Base-by-base conservation (phyloP, 2,329 filamentous ascomycete genomes). In the Xylaria hypoxylon region DNA sequence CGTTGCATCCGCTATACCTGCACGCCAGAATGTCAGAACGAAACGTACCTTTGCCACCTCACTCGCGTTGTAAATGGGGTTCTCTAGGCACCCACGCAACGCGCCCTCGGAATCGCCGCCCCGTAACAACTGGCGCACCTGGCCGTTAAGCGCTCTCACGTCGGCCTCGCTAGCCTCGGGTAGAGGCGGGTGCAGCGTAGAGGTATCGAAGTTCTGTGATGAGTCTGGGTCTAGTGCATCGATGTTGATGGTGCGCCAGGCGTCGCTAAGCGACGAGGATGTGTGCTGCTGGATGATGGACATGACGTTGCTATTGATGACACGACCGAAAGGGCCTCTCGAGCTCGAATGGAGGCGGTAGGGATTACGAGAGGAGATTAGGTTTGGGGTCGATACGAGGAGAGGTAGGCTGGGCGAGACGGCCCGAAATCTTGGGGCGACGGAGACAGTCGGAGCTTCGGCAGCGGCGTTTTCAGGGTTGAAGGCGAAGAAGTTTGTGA, bases 151-250 rank as follows among this genome's bases (percentile, higher is more conserved):
- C 69, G 87, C 88, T 72, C 94, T 92, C 51, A 94, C 92, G 73
- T 96, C 93, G 74, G 88, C 84, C 74, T 95, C 92, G 73, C 87
- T 89, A 68, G 92, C 87, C 73, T 94, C 90, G 71, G 91, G 86
- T 67, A 89, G 89, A 48, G 91, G 87, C 40, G 94, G 93, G 71
- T 92, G 90, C 74, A 98, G 89, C 19, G 93, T 93, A 66, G 90
- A 87, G 70, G 92, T 89, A 81, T 96, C 92, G 83, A 98, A 98
- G 87, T 97, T 98, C 80, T 89, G 83, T 72, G 92, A 88, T 74
- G 93, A 96, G 80, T 98, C 94, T 66, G 94, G 93, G 79, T 96
- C 92, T 75, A 97, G 87, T 73, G 91, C 90, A 79, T 97, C 94
- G 80, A 97, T 91, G 86, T 97, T 93, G 86, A 97, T 96, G 72